Base-by-base conservation (phyloP, 1,284 basidiomycete genomes). In the Marasmius tenuissimus region DNA sequence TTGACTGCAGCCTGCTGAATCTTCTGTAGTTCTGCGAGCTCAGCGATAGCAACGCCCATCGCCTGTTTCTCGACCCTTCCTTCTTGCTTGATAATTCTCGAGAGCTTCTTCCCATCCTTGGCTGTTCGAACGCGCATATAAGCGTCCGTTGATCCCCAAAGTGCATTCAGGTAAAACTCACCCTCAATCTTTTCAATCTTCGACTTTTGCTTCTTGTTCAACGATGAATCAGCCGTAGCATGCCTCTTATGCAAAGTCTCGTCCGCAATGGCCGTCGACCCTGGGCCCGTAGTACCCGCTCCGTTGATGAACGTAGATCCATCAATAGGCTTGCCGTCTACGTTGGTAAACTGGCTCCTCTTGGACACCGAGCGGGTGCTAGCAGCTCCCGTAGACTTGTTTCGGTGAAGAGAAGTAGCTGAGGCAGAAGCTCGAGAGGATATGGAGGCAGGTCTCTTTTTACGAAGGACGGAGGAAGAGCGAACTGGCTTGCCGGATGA, bases 81-180 rank as follows among this genome's bases (percentile, higher is more conserved):
- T 70, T 86, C 85, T 11, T 75, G 67, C 67, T 76, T 81, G 64
- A 86, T 82, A 45, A 87, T 78, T 68, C 81, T 85, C 3, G 82
- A 79, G 11, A 87, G 70, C 33, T 72, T 73, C 66, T 80, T 81
- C 2, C 76, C 76, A 53, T 83, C 78, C 65, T 81, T 81, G 50
- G 75, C 85, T 85, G 65, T 22, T 51, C 40, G 11, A 9, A 12
- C 53, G 3, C 52, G 35, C 14, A 66, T 40, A 49, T 54, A 45
- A 48, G 20, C 4, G 60, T 16, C 34, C 22, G 49, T 47, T 10
- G 48, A 57, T 18, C 51, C 34, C 10, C 35, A 50, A 40, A 27
- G 45, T 0, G 4, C 20, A 52, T 4, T 22, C n/a, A 40, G 7
- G 40, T 18, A 55, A 56, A 6, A 70, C 79, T 59, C 49, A 85